phyloP scores from a whole-genome alignment of 352 stramenopile species.

The Globisporangium ultimum region DNA sequence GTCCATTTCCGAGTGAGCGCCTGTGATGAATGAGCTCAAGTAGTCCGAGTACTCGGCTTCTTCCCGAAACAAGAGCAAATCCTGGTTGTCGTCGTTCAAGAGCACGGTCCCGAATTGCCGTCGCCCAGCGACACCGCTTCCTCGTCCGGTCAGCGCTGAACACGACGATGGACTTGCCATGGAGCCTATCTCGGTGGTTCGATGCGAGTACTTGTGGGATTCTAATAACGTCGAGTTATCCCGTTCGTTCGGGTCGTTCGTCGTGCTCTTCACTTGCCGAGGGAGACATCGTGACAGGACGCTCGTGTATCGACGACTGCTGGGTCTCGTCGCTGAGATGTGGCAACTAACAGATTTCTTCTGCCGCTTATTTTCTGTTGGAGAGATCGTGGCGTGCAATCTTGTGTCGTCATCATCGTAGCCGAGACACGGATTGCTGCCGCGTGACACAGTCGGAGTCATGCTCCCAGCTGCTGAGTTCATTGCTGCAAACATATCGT shows the following conservation, averaged over 20 bases:
- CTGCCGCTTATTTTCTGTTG: slow-evolving; percentile 10
- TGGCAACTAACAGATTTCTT: background rate
- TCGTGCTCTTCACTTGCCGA: slow-evolving; percentile 5
- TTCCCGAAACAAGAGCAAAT: slow-evolving; percentile 58
- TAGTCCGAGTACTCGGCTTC: slow-evolving; percentile 84
- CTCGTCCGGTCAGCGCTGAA: background rate
- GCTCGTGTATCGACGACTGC: slow-evolving; percentile 10
- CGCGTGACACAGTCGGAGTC: background rate
- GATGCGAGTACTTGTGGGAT: slow-evolving; percentile 2
- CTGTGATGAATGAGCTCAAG: slow-evolving; percentile 40
- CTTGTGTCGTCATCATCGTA: background rate
- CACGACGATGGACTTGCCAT: background rate
- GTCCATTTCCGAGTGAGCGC: slow-evolving; percentile 46
- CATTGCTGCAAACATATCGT: slow-evolving; percentile 14
- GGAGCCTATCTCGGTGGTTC: slow-evolving; percentile 3
- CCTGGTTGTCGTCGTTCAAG: slow-evolving; percentile 28
- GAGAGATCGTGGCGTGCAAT: slow-evolving; percentile 9
- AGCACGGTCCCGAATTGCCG: slow-evolving; percentile 26
- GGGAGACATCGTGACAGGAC: slow-evolving; percentile 12
- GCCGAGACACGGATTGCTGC: background rate
- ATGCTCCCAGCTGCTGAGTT: background rate
- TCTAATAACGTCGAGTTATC: background rate
- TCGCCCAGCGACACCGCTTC: background rate
- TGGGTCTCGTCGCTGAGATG: background rate
- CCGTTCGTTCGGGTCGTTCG: background rate